Evolutionary conservation across 495 filamentous ascomycete species (phyloP).

Genomic region (Daldinia bambusicola): DNA sequence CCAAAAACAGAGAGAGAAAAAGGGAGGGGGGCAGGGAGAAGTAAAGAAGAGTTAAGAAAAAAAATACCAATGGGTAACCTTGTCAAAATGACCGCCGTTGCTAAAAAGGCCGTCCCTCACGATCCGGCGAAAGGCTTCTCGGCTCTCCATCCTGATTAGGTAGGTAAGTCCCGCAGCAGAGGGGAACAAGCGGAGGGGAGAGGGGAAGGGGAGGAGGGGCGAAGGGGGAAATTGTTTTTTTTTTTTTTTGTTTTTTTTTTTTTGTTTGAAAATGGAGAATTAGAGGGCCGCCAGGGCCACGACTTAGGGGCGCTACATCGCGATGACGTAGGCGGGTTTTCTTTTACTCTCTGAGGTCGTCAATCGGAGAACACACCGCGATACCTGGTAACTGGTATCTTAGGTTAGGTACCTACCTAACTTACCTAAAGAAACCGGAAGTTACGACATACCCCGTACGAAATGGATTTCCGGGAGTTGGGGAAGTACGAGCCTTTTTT

Average conservation of each 20-base stretch:
- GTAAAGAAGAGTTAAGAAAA: too few relatives aligned
- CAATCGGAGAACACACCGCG: constrained; percentile 19
- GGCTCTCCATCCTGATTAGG: constrained; percentile 34
- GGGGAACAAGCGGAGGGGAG: neutral
- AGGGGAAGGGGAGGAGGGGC: too few relatives aligned
- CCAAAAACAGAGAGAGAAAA: neutral
- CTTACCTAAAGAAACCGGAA: neutral
- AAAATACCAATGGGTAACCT: constrained; percentile 13
- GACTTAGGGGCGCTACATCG: neutral
- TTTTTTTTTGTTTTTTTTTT: too few relatives aligned
- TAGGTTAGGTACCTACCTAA: too few relatives aligned
- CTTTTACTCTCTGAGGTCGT: neutral
- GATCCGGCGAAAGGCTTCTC: constrained; percentile 23
- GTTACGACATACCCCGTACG: neutral
- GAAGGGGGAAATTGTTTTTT: too few relatives aligned
- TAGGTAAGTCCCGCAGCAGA: constrained; percentile 15
- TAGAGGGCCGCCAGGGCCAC: neutral
- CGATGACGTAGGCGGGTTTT: constrained; percentile 26
- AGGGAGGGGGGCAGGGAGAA: too few relatives aligned
- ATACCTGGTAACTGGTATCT: neutral
- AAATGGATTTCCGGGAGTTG: constrained; percentile 23
- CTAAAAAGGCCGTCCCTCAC: constrained; percentile 23
- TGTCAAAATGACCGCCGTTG: neutral
- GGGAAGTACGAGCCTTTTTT: neutral
- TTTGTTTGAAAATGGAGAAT: neutral